Base-by-base conservation (phyloP, 1,284 basidiomycete species). In the Takashimella koratensis region DNA sequence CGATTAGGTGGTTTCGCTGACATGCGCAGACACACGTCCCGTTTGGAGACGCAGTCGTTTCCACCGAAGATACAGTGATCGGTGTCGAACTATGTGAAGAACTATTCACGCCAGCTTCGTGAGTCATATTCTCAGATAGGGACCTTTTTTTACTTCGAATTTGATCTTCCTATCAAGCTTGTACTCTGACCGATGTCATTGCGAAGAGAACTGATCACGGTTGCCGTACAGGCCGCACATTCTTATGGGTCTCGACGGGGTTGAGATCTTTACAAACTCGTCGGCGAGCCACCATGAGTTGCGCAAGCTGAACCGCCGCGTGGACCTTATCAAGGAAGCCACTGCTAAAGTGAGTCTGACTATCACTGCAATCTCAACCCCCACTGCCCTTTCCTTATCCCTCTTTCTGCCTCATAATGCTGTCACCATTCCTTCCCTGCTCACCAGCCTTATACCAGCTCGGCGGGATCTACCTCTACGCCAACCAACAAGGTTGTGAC, bases 401-500 rank as follows among this genome's bases (percentile, higher is more conserved):
- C n/a, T 24, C 42, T 26, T 22, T 43, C 44, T 45, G 21, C 30
- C 21, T 24, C n/a, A n/a, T n/a, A n/a, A n/a, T n/a, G n/a, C n/a
- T n/a, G n/a, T n/a, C n/a, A n/a, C n/a, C n/a, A n/a, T n/a, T n/a
- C n/a, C n/a, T n/a, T n/a, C n/a, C n/a, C n/a, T n/a, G n/a, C n/a
- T n/a, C n/a, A n/a, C n/a, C n/a, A n/a, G n/a, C n/a, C n/a, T n/a
- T n/a, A n/a, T 53, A 19, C 4, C 62, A 96, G 93, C 82, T 93
- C 26, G 96, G 95, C 20, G 95, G 96, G 3, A 84, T 98, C 48
- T 98, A 98, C 75, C 82, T 99, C 6, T 99, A 98, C 65, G 90
- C 95, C 8, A 99, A 99, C 71, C 95, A 99, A 71, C 94, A 97
- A 80, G 95, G 96, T 4, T 99, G 96, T 70, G 95, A 98, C 70